phyloP scores from a whole-genome alignment of 306 rosid genomes.

The Ormosia semicastrata region DNA sequence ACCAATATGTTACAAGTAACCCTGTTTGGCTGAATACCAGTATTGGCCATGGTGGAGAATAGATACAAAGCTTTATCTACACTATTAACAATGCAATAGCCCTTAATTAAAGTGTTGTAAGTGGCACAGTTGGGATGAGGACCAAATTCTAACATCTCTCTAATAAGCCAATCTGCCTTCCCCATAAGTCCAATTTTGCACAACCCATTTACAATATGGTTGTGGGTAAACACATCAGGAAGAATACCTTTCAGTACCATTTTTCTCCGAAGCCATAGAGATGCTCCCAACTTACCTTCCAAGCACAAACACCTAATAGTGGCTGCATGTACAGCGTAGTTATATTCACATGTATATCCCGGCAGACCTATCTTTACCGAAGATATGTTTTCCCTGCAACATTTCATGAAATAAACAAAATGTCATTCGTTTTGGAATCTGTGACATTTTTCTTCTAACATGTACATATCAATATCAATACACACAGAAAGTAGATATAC shows the following conservation, averaged over 20 bases:
- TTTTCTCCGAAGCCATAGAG: constrained; percentile 61
- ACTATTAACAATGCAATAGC: constrained; percentile 48
- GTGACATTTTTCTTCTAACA: constrained; percentile 13
- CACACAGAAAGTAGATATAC: background rate
- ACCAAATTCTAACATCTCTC: constrained; percentile 68
- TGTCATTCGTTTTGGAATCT: constrained; percentile 8
- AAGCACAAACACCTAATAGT: constrained; percentile 56
- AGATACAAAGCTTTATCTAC: constrained; percentile 63
- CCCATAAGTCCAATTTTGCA: constrained; percentile 63
- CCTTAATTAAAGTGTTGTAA: constrained; percentile 74
- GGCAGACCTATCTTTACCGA: constrained; percentile 43
- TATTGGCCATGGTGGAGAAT: constrained; percentile 52
- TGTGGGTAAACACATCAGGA: constrained; percentile 66
- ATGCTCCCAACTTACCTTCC: constrained; percentile 67
- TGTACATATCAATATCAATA: background rate
- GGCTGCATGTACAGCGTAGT: constrained; percentile 33
- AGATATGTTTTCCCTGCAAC: constrained; percentile 71
- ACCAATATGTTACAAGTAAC: constrained; percentile 70
- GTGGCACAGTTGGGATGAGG: constrained; percentile 68
- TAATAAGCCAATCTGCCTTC: constrained; percentile 62
- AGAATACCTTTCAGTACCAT: constrained; percentile 53
- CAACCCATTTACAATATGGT: constrained; percentile 69
- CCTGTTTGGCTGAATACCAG: constrained; percentile 66
- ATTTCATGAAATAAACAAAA: constrained; percentile 28
- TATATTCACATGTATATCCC: constrained; percentile 41